Conservation (phyloP, 495 filamentous ascomycete species). For the Penicillium robsamsonii region DNA sequence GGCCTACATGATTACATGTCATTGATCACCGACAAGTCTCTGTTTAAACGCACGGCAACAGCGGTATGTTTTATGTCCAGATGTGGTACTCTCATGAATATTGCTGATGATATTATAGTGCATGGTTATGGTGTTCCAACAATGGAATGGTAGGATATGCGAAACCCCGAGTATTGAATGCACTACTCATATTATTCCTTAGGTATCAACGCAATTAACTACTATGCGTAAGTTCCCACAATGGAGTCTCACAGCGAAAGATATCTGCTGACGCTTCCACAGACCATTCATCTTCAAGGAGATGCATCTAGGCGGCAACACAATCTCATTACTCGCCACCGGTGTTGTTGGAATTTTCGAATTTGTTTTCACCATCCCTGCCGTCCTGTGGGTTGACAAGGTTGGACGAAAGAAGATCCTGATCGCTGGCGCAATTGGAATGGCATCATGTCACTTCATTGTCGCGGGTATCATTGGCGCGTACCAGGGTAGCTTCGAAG, state of each 20-base stretch:
- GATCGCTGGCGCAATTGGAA: constrained; percentile 67
- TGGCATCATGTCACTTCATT: constrained; percentile 59
- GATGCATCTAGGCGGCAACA: constrained; percentile 39
- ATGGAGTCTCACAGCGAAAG: background rate
- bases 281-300: constrained; percentile 40
- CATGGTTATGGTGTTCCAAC: constrained; percentile 54
- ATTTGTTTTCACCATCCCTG: constrained; percentile 67
- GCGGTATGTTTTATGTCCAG: constrained; percentile 25
- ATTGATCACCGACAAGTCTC: constrained; percentile 33
- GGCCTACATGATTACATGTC: constrained; percentile 31
- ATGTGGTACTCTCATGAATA: background rate
- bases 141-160: constrained; percentile 61
- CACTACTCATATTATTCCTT: background rate
- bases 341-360: constrained; percentile 75
- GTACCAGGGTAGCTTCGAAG: constrained; percentile 32
- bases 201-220: constrained; percentile 49
- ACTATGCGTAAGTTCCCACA: constrained; percentile 47
- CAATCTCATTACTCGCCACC: constrained; percentile 66
- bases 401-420: constrained; percentile 75
- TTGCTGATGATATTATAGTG: constrained; percentile 21
- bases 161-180: background rate
- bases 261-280: constrained; percentile 8
- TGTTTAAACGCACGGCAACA: constrained; percentile 38
- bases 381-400: constrained; percentile 71
- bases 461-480: constrained; percentile 42